Evolutionary conservation across 345 rosid species (phyloP).

Genomic region (Citrus maxima): DNA sequence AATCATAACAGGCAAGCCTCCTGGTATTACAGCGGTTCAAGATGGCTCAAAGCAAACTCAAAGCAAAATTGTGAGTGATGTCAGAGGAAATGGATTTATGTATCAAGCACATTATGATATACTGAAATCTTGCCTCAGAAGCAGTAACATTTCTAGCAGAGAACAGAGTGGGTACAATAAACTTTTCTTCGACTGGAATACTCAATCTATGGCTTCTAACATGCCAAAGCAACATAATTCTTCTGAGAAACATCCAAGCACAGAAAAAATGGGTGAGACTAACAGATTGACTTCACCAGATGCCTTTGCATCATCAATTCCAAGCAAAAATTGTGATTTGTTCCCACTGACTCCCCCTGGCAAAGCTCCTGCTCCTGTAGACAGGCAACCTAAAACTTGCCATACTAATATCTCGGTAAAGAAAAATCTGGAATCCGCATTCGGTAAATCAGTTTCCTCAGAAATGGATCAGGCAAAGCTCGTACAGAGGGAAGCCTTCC

Average conservation of each 20-base stretch:
- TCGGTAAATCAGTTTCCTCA: slow-evolving; percentile 23
- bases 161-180: background rate
- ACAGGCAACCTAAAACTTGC: slow-evolving; percentile 9
- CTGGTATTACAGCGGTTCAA: slow-evolving; percentile 17
- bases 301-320: slow-evolving; percentile 9
- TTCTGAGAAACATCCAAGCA: background rate
- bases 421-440: slow-evolving; percentile 22
- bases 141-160: background rate
- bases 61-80: slow-evolving; percentile 14
- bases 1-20: slow-evolving; percentile 19
- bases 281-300: slow-evolving; percentile 13
- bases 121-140: slow-evolving; percentile 1
- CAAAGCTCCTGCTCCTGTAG: slow-evolving; percentile 23
- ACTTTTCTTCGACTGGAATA: background rate
- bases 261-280: slow-evolving; percentile 18
- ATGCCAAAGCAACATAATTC: slow-evolving; percentile 18
- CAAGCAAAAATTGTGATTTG: slow-evolving; percentile 16
- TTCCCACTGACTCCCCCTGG: slow-evolving; percentile 33
- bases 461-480: slow-evolving; percentile 22
- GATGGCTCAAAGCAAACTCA: slow-evolving; percentile 26
- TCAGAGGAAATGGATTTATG: slow-evolving; percentile 17
- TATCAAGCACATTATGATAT: slow-evolving; percentile 16
- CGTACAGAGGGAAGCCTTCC: slow-evolving; percentile 20
- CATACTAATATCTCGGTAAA: slow-evolving; percentile 22
- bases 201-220: slow-evolving; percentile 15